phyloP scores from a whole-genome alignment of 192 early-diverging fungal genomes.

The Backusella parvicylindrica region DNA sequence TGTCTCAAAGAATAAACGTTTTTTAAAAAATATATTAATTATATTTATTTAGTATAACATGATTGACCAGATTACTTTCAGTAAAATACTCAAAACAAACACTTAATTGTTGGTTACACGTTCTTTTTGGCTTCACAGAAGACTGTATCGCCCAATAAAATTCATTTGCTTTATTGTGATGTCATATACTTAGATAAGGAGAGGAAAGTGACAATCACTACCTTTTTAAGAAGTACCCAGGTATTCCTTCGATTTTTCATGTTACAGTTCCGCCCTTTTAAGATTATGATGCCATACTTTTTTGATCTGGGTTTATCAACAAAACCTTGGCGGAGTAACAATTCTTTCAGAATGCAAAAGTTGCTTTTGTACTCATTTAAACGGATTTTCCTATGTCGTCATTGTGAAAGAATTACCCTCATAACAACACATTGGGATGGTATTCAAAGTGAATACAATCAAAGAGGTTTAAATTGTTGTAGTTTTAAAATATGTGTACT shows the following conservation, averaged over 20 bases:
- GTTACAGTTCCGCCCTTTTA: neutral
- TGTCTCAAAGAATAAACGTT: neutral
- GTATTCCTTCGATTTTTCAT: neutral
- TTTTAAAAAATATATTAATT: neutral
- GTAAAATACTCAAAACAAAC: neutral
- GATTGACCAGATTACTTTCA: neutral
- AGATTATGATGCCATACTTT: neutral
- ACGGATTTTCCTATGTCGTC: neutral
- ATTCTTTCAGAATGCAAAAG: neutral
- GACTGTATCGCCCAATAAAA: neutral
- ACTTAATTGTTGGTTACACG: neutral
- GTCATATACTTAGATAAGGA: neutral
- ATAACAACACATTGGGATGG: neutral
- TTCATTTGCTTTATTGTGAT: neutral
- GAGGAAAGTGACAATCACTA: neutral
- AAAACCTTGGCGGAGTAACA: neutral
- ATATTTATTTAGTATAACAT: neutral
- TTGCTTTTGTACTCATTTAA: neutral
- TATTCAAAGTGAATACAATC: neutral
- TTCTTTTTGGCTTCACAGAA: neutral
- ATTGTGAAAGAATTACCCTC: neutral
- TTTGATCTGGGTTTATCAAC: neutral
- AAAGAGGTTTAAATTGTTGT: neutral
- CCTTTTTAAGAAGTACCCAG: neutral
- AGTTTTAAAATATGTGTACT: neutral